phyloP scores from a whole-genome alignment of 1,284 basidiomycete species.

The Peniophora sp. region DNA sequence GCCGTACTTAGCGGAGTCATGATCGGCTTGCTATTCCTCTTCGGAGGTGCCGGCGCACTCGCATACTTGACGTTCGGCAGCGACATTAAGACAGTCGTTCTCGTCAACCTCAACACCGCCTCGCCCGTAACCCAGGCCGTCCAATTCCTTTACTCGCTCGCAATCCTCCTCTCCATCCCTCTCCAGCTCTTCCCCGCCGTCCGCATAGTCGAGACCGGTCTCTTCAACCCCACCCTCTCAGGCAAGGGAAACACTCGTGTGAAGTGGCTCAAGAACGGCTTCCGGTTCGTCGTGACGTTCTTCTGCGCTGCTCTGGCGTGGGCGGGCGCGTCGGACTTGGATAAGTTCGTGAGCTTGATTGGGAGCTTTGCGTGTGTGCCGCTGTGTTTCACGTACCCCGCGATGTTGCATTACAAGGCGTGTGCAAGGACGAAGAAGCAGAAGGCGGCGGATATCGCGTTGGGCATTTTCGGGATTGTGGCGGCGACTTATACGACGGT shows the following conservation, averaged over 20 bases:
- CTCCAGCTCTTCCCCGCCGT: slow-evolving; percentile 97
- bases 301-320: slow-evolving; percentile 75
- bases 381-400: slow-evolving; percentile 90
- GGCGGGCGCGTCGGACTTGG: slow-evolving; percentile 83
- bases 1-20: slow-evolving; percentile 86
- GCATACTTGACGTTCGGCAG: slow-evolving; percentile 88
- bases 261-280: slow-evolving; percentile 91
- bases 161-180: slow-evolving; percentile 91
- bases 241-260: slow-evolving; percentile 67
- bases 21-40: slow-evolving; percentile 75
- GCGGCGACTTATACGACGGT: slow-evolving; percentile 81
- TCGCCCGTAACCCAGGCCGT: slow-evolving; percentile 88
- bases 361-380: slow-evolving; percentile 95
- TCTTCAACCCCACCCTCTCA: slow-evolving; percentile 83
- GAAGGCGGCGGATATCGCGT: slow-evolving; percentile 67
- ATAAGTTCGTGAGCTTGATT: slow-evolving; percentile 95
- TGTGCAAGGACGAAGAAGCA: slow-evolving; percentile 69
- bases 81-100: slow-evolving; percentile 87
- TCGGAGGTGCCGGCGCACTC: slow-evolving; percentile 85
- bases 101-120: slow-evolving; percentile 86
- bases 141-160: slow-evolving; percentile 85
- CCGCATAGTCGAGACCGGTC: slow-evolving; percentile 92
- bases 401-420: slow-evolving; percentile 89
- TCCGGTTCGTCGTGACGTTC: slow-evolving; percentile 74
- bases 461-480: slow-evolving; percentile 79